A percentile compares a stretch with the other conserved stretches of the same genome.
Evolutionary conservation across 2,329 filamentous ascomycete species (phyloP).

Genomic region (Calonectria leucothoes): DNA sequence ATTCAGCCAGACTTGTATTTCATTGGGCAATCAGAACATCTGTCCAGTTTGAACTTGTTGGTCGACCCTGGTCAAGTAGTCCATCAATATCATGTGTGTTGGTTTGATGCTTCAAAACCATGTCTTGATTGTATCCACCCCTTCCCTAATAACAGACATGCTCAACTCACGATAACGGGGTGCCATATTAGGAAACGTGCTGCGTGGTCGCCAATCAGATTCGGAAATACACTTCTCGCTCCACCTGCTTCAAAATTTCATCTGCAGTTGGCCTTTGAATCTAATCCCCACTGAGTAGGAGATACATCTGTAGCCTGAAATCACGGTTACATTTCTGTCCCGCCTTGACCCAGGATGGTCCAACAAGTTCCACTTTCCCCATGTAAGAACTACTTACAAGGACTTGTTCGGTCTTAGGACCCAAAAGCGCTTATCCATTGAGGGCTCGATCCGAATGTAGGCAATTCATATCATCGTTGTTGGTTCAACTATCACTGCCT

Average conservation of each 20-base stretch:
- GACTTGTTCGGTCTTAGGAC: background rate
- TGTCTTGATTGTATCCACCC: background rate
- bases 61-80: background rate
- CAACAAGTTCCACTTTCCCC: background rate
- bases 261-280: background rate
- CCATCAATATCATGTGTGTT: background rate
- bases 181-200: background rate
- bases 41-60: background rate
- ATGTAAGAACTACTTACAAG: background rate
- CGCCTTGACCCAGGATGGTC: background rate
- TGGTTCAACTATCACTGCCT: background rate
- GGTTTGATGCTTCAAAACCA: background rate
- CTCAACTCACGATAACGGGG: background rate
- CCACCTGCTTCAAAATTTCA: background rate
- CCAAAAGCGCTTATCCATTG: too few relatives aligned
- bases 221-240: background rate
- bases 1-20: background rate
- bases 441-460: background rate
- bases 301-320: background rate
- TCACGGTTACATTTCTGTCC: background rate
- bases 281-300: background rate
- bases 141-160: background rate
- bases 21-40: background rate
- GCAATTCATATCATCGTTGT: background rate
- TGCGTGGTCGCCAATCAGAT: background rate